Evolutionary conservation across 2,329 filamentous ascomycete species (phyloP), one percentile per base, ranked within the genome.

Genomic region (Metarhizium sp.): DNA sequence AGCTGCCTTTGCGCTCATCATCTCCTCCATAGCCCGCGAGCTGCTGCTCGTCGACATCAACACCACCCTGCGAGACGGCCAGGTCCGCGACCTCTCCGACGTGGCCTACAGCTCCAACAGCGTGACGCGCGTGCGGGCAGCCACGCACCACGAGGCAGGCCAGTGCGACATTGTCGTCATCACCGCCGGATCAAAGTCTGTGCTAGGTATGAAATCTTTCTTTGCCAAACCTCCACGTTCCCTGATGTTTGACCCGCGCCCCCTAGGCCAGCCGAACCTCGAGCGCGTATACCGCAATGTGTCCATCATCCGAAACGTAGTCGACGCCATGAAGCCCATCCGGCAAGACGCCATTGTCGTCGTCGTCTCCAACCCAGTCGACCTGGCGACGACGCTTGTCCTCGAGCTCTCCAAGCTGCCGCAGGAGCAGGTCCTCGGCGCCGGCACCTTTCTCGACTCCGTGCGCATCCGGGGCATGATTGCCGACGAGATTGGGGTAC

Each of bases 121-220:
- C 43, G 65, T 66, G 20, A 76, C 73, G 4, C 71, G 68, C 38
- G 71, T 79, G 4, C 70, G 73, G 32, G 70, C 71, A 1, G 78
- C 72, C 18, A 71, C 68, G 20, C 69, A 73, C 52, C 67, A 67
- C 25, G 78, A 81, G 59, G 78, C 78, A 2, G 70, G 73, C n/a
- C 74, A 78, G 62, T 75, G 75, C 49, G 78, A 81, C 60, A 75
- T 82, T 34, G 71, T 81, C 6, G 71, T 82, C 50, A 74, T 81
- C 51, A 79, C 78, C 0, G 77, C 78, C 0, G 79, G 78, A 38
- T 76, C 77, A n/a, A 80, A 75, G 62, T 73, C 77, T 50, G 32
- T 34, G 10, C 10, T 34, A 1, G 32, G 32, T 34, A 7, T 11
- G 7, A 34, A 11, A 7, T 11, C 6, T 5, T 34, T 25, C 25